Conservation (phyloP, 371 early-diverging fungal species). For the Amoeboaphelidium occidentale region DNA sequence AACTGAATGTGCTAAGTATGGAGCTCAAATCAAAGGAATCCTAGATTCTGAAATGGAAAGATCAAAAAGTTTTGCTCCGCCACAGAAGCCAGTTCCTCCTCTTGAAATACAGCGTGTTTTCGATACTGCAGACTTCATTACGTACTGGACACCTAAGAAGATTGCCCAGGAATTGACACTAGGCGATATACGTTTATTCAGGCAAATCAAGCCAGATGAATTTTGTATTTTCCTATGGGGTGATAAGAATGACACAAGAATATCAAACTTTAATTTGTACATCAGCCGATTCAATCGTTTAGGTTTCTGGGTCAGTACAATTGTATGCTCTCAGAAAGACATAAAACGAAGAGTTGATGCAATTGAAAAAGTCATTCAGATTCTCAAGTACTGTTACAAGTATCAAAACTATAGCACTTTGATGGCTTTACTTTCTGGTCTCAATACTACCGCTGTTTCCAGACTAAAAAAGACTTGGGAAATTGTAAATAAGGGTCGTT, state of each 20-base stretch:
- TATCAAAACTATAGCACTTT: constrained; percentile 11
- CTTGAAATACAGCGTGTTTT: neutral
- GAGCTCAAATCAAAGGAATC: constrained; percentile 4
- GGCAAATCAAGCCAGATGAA: constrained; percentile 10
- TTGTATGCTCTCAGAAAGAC: constrained; percentile 7
- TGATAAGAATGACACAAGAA: constrained; percentile 1
- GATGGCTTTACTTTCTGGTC: constrained; percentile 14
- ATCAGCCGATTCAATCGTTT: constrained; percentile 16
- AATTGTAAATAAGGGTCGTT: constrained; percentile 1
- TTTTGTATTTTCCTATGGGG: constrained; percentile 9
- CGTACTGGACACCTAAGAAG: neutral
- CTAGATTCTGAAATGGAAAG: neutral
- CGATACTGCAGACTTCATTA: neutral
- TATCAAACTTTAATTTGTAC: constrained; percentile 6
- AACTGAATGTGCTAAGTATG: constrained; percentile 3
- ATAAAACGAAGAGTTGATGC: constrained; percentile 7
- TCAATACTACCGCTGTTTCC: constrained; percentile 11
- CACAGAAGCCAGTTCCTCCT: neutral
- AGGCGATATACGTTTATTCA: constrained; percentile 8
- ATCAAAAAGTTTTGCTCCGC: neutral
- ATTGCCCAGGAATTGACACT: constrained; percentile 11
- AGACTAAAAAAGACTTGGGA: constrained; percentile 13
- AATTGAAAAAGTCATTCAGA: constrained; percentile 12
- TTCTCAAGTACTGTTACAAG: constrained; percentile 5
- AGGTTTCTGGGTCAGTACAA: constrained; percentile 16